Evolutionary conservation across 1,139 yeast species (phyloP).

Genomic region (Candida neerlandica): DNA sequence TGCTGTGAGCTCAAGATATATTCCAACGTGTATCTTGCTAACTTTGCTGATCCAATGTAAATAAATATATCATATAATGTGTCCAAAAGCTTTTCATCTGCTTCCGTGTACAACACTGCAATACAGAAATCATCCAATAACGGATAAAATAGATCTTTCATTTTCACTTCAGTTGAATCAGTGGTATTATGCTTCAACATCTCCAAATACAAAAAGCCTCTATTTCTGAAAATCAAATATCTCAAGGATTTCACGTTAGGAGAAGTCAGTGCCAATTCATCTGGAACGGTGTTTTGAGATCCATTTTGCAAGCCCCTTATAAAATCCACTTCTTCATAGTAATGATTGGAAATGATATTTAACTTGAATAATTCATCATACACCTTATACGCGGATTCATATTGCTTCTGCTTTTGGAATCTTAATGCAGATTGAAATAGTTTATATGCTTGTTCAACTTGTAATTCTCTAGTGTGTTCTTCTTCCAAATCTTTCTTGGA

Average conservation of each 20-base stretch:
- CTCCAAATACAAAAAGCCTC: conserved; percentile 71
- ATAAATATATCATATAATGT: conserved; percentile 52
- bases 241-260: conserved; percentile 75
- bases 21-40: conserved; percentile 68
- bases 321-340: conserved; percentile 42
- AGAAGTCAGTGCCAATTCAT: conserved; percentile 53
- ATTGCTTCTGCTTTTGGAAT: conserved; percentile 54
- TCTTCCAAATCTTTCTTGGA: conserved; percentile 64
- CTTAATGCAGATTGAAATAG: conserved; percentile 71
- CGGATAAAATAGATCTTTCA: conserved; percentile 37
- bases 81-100: conserved; percentile 56
- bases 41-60: conserved; percentile 48
- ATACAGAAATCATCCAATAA: conserved; percentile 58
- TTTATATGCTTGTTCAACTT: conserved; percentile 85
- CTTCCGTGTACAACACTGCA: conserved; percentile 63
- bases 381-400: conserved; percentile 50
- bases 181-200: conserved; percentile 29
- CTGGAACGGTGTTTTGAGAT: conserved; percentile 29
- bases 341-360: conserved; percentile 62
- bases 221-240: conserved; percentile 76
- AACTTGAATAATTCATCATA: conserved; percentile 69
- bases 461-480: conserved; percentile 84
- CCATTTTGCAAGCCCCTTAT: conserved; percentile 48
- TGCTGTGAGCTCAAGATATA: conserved; percentile 52
- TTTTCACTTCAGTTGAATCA: conserved; percentile 12